Percentiles rank a stretch among this genome's conserved stretches.
These are phyloP conservation scores for Entelexis paramagnoliae DNA, from an alignment of 1,139 yeast genomes.

Conservation along the genomic window DNA sequence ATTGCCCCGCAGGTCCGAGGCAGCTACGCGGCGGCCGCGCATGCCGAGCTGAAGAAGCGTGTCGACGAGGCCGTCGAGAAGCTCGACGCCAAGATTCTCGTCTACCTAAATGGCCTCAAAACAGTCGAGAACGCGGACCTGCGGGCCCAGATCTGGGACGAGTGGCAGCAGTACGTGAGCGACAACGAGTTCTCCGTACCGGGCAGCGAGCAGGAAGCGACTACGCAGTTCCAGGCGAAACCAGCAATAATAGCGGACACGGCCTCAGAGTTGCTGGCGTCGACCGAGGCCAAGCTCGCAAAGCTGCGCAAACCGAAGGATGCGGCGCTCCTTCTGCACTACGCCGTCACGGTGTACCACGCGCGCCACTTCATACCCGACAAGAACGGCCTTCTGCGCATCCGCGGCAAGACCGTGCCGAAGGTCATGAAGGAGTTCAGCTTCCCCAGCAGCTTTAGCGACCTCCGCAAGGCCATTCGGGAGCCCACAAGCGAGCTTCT, in stretches of 20 bases:
- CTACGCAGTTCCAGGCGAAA: constrained; percentile 10
- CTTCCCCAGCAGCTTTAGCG: constrained; percentile 21
- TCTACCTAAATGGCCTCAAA: constrained; percentile 19
- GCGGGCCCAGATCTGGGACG: constrained; percentile 14
- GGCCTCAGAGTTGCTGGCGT: neutral
- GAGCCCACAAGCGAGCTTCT: constrained; percentile 11
- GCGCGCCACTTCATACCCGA: constrained; percentile 16
- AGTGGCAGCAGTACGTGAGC: constrained; percentile 24
- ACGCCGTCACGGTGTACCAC: constrained; percentile 27
- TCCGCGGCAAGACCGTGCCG: constrained; percentile 29
- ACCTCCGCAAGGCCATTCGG: constrained; percentile 10
- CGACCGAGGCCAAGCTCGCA: constrained; percentile 1
- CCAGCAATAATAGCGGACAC: neutral
- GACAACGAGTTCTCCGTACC: constrained; percentile 19
- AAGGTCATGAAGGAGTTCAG: constrained; percentile 25
- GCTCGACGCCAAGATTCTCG: constrained; percentile 19
- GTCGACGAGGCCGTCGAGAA: constrained; percentile 15
- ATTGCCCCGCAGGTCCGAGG: constrained; percentile 12
- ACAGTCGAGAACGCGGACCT: constrained; percentile 3
- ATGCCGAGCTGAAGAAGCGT: constrained; percentile 5
- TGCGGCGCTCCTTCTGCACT: constrained; percentile 27
- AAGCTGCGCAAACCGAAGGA: constrained; percentile 21
- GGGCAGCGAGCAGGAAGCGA: constrained; percentile 9
- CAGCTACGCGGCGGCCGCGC: constrained; percentile 4
- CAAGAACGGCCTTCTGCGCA: constrained; percentile 25